These are phyloP conservation scores for Aspergillus caelatus DNA, from an alignment of 2,329 filamentous ascomycete species.

Conservation along the genomic window DNA sequence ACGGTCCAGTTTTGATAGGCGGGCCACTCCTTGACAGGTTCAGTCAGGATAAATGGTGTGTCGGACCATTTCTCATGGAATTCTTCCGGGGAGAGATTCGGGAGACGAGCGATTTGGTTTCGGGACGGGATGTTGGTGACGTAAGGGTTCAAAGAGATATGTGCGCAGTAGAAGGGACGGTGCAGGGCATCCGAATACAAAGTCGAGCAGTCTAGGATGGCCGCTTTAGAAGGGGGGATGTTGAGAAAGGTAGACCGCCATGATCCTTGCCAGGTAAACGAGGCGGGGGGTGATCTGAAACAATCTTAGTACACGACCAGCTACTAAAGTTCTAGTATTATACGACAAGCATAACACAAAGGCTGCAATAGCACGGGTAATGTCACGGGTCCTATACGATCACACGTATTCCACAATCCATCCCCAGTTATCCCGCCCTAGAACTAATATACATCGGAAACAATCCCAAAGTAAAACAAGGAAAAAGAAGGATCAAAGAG, in stretches of 20 bases:
- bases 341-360: background rate
- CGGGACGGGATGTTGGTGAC: constrained; percentile 68
- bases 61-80: constrained; percentile 77
- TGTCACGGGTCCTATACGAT: background rate
- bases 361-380: background rate
- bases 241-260: constrained; percentile 81
- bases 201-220: constrained; percentile 69
- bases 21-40: constrained; percentile 80
- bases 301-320: constrained; percentile 8
- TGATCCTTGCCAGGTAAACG: constrained; percentile 73
- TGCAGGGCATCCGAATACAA: constrained; percentile 91
- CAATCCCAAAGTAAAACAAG: background rate
- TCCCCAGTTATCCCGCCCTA: background rate
- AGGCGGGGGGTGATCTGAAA: constrained; percentile 32
- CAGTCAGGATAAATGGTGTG: constrained; percentile 82
- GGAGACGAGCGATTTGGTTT: constrained; percentile 73
- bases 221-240: constrained; percentile 56
- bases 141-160: constrained; percentile 70
- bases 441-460: background rate
- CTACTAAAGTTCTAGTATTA: constrained; percentile 11
- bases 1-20: constrained; percentile 74
- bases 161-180: constrained; percentile 85
- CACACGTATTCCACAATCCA: background rate
- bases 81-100: constrained; percentile 69
- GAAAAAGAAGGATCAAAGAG: background rate